phyloP scores from a whole-genome alignment of 202 grass and related monocot genomes.

The Tripidium arundinaceum region DNA sequence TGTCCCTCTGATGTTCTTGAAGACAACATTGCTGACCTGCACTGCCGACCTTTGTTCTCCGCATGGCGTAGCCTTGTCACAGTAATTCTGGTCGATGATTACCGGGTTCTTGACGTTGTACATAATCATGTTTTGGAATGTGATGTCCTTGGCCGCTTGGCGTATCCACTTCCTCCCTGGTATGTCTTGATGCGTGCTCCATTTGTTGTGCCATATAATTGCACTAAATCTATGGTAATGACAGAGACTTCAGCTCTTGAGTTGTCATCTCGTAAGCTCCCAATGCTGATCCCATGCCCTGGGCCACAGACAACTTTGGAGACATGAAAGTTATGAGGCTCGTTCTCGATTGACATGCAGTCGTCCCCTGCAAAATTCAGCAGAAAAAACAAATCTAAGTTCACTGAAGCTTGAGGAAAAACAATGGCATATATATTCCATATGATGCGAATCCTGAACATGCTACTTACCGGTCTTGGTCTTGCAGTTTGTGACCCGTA shows the following conservation, averaged over 20 bases:
- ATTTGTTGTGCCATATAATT: constrained; percentile 55
- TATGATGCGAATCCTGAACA: neutral
- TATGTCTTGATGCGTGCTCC: constrained; percentile 83
- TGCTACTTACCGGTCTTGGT: constrained; percentile 50
- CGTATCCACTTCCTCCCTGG: constrained; percentile 72
- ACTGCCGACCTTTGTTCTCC: constrained; percentile 42
- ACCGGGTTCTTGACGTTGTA: constrained; percentile 65
- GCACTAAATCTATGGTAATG: constrained; percentile 47
- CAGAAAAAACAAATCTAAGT: too few relatives aligned
- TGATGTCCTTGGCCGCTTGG: constrained; percentile 57
- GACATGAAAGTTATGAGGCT: constrained; percentile 37
- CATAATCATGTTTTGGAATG: constrained; percentile 75
- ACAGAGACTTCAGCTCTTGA: constrained; percentile 50
- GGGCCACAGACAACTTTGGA: constrained; percentile 58
- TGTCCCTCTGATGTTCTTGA: constrained; percentile 68
- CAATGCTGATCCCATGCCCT: constrained; percentile 73
- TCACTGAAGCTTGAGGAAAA: too few relatives aligned
- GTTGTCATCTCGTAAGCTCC: constrained; percentile 54
- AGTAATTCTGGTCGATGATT: constrained; percentile 50
- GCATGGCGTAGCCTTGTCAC: constrained; percentile 47
- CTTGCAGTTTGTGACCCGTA: constrained; percentile 40
- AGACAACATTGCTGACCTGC: constrained; percentile 45
- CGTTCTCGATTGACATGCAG: constrained; percentile 68
- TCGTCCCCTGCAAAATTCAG: constrained; percentile 55
- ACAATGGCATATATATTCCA: too few relatives aligned